Conservation (phyloP, 495 filamentous ascomycete species). For the Lichenothelia convexa region DNA sequence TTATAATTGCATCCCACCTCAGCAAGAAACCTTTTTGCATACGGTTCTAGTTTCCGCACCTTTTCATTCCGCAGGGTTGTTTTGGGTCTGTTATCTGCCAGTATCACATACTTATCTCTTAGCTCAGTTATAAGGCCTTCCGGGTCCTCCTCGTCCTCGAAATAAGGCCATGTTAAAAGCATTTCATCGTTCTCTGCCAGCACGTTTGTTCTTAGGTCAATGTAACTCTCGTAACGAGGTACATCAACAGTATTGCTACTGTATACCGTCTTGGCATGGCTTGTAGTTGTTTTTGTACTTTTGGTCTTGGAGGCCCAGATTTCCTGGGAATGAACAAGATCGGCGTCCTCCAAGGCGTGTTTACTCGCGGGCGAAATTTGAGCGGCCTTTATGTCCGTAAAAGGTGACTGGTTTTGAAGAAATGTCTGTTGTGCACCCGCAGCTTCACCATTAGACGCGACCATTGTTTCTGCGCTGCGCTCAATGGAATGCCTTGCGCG, state of each 20-base stretch:
- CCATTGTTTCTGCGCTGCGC: neutral
- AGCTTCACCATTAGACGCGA: neutral
- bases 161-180: constrained; percentile 17
- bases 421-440: constrained; percentile 1
- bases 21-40: constrained; percentile 11
- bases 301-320: neutral
- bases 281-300: neutral
- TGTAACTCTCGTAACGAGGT: constrained; percentile 10
- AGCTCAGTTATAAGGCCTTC: constrained; percentile 4
- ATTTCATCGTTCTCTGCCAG: constrained; percentile 15
- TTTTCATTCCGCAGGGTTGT: constrained; percentile 5
- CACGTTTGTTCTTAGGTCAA: constrained; percentile 12
- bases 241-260: constrained; percentile 2
- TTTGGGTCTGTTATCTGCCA: constrained; percentile 2
- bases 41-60: constrained; percentile 7
- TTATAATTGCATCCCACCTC: constrained; percentile 14
- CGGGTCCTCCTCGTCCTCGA: constrained; percentile 12
- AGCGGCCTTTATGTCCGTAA: constrained; percentile 6
- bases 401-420: constrained; percentile 1
- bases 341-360: neutral
- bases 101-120: constrained; percentile 6
- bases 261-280: constrained; percentile 1
- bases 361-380: constrained; percentile 1
- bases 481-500: constrained; percentile 3
- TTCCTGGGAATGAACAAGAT: neutral